Evolutionary conservation across 176 grass and related monocot genomes (phyloP).

Genomic region (Elymus sibiricus): DNA sequence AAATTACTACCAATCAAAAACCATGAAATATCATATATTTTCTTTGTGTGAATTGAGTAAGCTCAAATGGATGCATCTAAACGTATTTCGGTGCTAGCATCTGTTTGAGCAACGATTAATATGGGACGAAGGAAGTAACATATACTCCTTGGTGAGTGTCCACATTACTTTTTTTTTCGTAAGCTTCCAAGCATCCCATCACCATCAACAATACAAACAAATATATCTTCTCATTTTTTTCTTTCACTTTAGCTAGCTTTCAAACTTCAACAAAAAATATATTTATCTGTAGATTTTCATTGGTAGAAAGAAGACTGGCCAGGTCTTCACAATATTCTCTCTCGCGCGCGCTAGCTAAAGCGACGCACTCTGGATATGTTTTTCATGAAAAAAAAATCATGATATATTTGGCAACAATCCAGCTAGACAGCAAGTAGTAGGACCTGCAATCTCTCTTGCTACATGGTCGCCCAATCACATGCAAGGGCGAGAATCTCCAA

Average conservation of each 20-base stretch:
- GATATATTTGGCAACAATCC: background rate
- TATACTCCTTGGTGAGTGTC: background rate
- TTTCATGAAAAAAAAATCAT: background rate
- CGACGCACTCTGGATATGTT: background rate
- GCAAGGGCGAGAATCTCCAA: conserved; percentile 32
- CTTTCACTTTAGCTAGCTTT: background rate
- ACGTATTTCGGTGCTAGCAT: no score
- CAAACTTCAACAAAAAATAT: background rate
- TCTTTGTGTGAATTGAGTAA: no score
- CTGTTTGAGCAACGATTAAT: no score
- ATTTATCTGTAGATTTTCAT: background rate
- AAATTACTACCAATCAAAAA: no score
- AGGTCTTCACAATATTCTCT: background rate
- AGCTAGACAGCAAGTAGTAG: background rate
- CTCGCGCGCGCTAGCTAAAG: background rate
- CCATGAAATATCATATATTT: no score
- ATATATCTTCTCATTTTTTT: no score
- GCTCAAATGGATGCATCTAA: no score
- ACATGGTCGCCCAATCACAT: conserved; percentile 12
- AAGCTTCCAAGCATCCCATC: background rate
- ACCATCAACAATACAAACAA: no score
- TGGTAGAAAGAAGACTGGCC: background rate
- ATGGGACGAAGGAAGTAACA: background rate
- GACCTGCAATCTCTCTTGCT: conserved; percentile 17
- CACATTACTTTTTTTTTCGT: background rate